A percentile compares a stretch with the other conserved stretches of the same genome.
Conservation (phyloP, 2,329 filamentous ascomycete genomes). For the Fusarium avenaceum region DNA sequence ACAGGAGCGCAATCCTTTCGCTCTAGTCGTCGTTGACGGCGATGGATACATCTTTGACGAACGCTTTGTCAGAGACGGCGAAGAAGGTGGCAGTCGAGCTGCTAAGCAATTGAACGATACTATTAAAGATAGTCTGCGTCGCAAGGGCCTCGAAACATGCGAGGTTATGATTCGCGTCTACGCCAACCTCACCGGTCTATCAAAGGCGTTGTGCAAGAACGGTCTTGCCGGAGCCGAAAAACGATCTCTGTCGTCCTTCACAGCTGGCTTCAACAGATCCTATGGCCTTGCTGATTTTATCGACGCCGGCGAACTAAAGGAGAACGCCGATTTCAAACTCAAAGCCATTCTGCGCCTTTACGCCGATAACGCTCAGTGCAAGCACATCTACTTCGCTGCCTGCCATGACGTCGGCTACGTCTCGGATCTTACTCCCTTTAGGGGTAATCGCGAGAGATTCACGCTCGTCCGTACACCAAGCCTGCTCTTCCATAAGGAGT, state of each 20-base stretch:
- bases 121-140: slow-evolving; percentile 62
- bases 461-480: slow-evolving; percentile 65
- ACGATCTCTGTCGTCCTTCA: slow-evolving; percentile 68
- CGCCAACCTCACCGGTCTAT: slow-evolving; percentile 67
- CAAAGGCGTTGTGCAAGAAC: slow-evolving; percentile 60
- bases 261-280: slow-evolving; percentile 68
- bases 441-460: slow-evolving; percentile 63
- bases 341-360: slow-evolving; percentile 64
- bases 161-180: slow-evolving; percentile 69
- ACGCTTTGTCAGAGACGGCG: slow-evolving; percentile 60
- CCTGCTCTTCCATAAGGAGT: slow-evolving; percentile 66
- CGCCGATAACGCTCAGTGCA: slow-evolving; percentile 70
- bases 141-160: slow-evolving; percentile 63
- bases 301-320: slow-evolving; percentile 72
- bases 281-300: slow-evolving; percentile 72
- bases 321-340: slow-evolving; percentile 72
- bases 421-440: slow-evolving; percentile 67
- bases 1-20: slow-evolving; percentile 68
- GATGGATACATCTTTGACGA: slow-evolving; percentile 70
- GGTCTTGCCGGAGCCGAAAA: slow-evolving; percentile 67
- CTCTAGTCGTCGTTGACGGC: slow-evolving; percentile 72
- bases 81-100: slow-evolving; percentile 68
- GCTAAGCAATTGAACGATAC: slow-evolving; percentile 66
- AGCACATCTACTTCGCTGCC: slow-evolving; percentile 73
- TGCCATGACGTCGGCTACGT: slow-evolving; percentile 69